Percentiles rank a stretch among this genome's conserved stretches.
These are phyloP conservation scores for Russula abietina DNA, from an alignment of 768 basidiomycete species.

Conservation along the genomic window DNA sequence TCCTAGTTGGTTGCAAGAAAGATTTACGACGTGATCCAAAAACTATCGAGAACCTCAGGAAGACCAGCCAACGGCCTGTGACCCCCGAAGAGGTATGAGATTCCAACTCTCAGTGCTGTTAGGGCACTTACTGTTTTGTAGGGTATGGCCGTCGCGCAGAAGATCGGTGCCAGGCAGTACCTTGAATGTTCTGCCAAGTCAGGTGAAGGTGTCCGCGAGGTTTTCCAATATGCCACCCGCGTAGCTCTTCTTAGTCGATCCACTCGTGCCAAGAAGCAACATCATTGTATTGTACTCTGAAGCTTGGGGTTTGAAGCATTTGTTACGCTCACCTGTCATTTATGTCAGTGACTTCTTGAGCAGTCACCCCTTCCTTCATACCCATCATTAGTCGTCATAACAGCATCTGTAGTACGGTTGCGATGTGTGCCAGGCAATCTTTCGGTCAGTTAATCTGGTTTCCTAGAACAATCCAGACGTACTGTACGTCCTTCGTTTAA, in stretches of 20 bases:
- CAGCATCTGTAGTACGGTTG: constrained; percentile 27
- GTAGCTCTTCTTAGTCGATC: constrained; percentile 71
- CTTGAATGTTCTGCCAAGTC: constrained; percentile 96
- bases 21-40: constrained; percentile 90
- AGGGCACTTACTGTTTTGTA: constrained; percentile 31
- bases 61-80: constrained; percentile 92
- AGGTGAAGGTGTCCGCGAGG: constrained; percentile 95
- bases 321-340: constrained; percentile 11
- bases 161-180: constrained; percentile 95
- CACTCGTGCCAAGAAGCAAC: constrained; percentile 39
- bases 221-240: constrained; percentile 96
- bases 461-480: constrained; percentile 17
- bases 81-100: constrained; percentile 78
- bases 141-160: constrained; percentile 92
- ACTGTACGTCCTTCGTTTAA: constrained; percentile 9
- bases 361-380: constrained; percentile 28
- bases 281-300: constrained; percentile 42
- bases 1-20: constrained; percentile 99
- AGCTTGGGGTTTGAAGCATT: constrained; percentile 10
- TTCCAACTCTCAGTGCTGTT: not conserved
- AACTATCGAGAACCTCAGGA: constrained; percentile 89
- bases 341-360: constrained; percentile 8
- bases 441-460: constrained; percentile 23
- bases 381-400: constrained; percentile 37
- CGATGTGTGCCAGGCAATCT: constrained; percentile 19